These are phyloP conservation scores for Globisporangium paroecandrum DNA, from an alignment of 352 stramenopile species.

Conservation along the genomic window DNA sequence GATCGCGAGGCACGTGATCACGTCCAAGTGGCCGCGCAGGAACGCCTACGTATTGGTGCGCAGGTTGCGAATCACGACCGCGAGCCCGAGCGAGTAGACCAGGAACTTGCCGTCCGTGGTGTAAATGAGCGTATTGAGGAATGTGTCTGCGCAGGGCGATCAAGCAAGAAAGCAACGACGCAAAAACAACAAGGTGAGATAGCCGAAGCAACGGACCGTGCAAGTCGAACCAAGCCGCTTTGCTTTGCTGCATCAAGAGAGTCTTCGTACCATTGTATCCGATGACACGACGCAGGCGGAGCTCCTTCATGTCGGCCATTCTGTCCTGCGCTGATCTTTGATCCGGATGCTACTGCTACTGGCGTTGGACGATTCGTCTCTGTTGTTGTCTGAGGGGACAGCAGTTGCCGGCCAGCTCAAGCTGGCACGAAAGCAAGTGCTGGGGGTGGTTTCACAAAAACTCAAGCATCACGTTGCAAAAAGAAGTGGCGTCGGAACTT, in stretches of 20 bases:
- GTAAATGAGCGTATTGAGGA: constrained; percentile 72
- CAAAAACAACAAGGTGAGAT: constrained; percentile 1
- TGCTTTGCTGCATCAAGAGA: neutral
- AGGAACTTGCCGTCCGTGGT: constrained; percentile 77
- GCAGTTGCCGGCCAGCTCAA: neutral
- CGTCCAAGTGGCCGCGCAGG: constrained; percentile 90
- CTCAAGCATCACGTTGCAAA: neutral
- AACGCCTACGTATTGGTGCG: constrained; percentile 81
- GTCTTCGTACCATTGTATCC: constrained; percentile 69
- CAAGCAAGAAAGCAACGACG: neutral
- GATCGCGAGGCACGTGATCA: constrained; percentile 90
- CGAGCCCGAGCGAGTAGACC: constrained; percentile 84
- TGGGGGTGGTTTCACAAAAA: constrained; percentile 3
- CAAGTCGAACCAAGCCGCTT: neutral
- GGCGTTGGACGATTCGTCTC: neutral
- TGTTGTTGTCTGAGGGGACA: constrained; percentile 2
- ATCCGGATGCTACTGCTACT: neutral
- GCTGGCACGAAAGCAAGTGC: neutral
- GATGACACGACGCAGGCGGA: constrained; percentile 75
- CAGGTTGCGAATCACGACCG: constrained; percentile 83
- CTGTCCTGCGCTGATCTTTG: neutral
- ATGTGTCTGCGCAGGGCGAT: constrained; percentile 32
- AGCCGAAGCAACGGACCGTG: neutral
- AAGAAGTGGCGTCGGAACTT: neutral
- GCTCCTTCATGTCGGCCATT: constrained; percentile 71